Conservation (phyloP, 768 basidiomycete genomes). For the Rhodotorula toruloides region DNA sequence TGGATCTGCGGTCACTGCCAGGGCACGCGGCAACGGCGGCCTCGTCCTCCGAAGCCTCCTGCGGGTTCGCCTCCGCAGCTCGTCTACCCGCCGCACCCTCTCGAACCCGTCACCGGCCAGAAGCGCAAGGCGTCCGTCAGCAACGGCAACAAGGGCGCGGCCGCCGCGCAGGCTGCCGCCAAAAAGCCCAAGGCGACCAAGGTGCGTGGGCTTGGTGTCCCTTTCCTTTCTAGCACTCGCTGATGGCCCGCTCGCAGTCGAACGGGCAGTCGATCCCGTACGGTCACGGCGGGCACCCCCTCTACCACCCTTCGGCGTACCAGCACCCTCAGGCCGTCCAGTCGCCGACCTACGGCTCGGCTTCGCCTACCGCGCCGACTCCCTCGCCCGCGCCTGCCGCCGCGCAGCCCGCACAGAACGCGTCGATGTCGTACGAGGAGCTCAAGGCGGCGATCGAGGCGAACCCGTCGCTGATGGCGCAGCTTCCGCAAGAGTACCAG, state of each 20-base stretch:
- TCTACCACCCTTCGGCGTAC: conserved; percentile 34
- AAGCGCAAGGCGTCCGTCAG: conserved; percentile 6
- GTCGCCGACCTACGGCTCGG: background rate
- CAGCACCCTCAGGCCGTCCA: conserved; percentile 1
- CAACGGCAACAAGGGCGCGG: background rate
- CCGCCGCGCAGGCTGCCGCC: background rate
- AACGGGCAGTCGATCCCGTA: conserved; percentile 10
- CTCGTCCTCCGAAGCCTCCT: conserved; percentile 16
- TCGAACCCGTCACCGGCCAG: background rate
- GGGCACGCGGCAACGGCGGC: background rate
- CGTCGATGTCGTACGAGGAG: conserved; percentile 20
- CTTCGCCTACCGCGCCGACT: background rate
- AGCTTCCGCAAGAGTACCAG: conserved; percentile 9
- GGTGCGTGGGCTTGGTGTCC: background rate
- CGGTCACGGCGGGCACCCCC: conserved; percentile 23
- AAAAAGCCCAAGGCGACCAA: conserved; percentile 27
- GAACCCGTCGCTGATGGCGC: conserved; percentile 8
- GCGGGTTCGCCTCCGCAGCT: conserved; percentile 4
- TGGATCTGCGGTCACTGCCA: conserved; percentile 30
- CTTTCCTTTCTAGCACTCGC: background rate
- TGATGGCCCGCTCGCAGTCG: background rate
- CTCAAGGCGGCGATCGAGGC: conserved; percentile 17
- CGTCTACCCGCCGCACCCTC: background rate
- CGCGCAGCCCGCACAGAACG: background rate
- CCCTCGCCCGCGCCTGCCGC: background rate